A percentile compares a stretch with the other conserved stretches of the same genome.
Evolutionary conservation across 352 stramenopile species (phyloP).

Genomic region (Pythium rhizo-oryzae): DNA sequence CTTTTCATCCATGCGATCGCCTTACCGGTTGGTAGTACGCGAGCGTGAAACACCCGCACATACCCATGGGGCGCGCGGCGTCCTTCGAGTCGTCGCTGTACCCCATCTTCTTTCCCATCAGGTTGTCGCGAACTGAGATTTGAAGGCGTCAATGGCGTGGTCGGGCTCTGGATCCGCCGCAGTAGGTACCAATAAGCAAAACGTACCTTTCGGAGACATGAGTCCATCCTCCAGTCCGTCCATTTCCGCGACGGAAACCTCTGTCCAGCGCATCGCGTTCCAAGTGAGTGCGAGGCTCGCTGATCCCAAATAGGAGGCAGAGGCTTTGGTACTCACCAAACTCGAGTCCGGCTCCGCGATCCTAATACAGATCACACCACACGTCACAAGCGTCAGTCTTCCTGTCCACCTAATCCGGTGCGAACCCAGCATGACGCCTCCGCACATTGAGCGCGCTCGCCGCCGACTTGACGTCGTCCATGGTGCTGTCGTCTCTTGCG

Average conservation of each 20-base stretch:
- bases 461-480: conserved; percentile 51
- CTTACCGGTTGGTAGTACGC: conserved; percentile 83
- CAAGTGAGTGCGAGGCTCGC: not conserved
- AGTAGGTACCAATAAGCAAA: not conserved
- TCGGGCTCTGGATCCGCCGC: not conserved
- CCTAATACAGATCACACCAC: conserved; percentile 33
- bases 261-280: conserved; percentile 30
- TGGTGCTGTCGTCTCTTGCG: conserved; percentile 12
- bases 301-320: not conserved
- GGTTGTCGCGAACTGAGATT: conserved; percentile 48
- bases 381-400: not conserved
- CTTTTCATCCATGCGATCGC: not conserved
- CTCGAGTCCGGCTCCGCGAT: conserved; percentile 68
- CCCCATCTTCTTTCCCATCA: conserved; percentile 58
- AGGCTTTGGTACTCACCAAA: conserved; percentile 47
- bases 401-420: too few species aligned
- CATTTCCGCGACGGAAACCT: conserved; percentile 74
- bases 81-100: conserved; percentile 42
- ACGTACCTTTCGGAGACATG: conserved; percentile 70
- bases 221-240: conserved; percentile 78
- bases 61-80: conserved; percentile 37
- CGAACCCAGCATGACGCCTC: not conserved
- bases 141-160: too few species aligned
- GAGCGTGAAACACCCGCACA: conserved; percentile 84
- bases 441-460: conserved; percentile 48